Percentiles rank a stretch among this genome's conserved stretches.
These are phyloP conservation scores for Thermothielavioides terrestris DNA, from an alignment of 495 filamentous ascomycete species.

Conservation along the genomic window DNA sequence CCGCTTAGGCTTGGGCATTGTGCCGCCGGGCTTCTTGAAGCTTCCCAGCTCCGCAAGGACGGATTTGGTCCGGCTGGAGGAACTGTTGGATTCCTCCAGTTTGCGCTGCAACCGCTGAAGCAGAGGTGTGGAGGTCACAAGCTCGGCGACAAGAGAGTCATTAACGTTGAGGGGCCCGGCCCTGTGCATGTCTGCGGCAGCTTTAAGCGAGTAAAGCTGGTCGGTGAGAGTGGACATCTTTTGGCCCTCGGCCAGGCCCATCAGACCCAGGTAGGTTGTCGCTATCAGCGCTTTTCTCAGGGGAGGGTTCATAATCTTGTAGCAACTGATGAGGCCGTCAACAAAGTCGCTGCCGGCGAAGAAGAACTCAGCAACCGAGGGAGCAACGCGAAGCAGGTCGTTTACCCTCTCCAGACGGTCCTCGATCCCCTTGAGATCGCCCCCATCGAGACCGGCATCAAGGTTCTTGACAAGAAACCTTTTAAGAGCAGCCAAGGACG, in stretches of 20 bases:
- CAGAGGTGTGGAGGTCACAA: conserved; percentile 55
- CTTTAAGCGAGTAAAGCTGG: conserved; percentile 72
- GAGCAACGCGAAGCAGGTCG: conserved; percentile 46
- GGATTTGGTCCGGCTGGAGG: conserved; percentile 45
- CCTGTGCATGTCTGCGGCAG: conserved; percentile 50
- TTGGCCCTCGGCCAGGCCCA: conserved; percentile 55
- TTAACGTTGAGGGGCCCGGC: conserved; percentile 41
- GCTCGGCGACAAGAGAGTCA: conserved; percentile 49
- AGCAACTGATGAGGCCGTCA: conserved; percentile 61
- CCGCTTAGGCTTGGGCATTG: conserved; percentile 45
- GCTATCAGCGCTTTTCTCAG: conserved; percentile 56
- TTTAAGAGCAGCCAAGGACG: conserved; percentile 32
- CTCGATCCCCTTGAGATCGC: conserved; percentile 40
- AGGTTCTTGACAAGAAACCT: conserved; percentile 42
- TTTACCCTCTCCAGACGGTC: conserved; percentile 38
- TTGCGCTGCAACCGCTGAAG: conserved; percentile 41
- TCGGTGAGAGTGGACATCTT: conserved; percentile 68
- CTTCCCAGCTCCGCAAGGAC: conserved; percentile 46
- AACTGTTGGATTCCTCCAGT: conserved; percentile 29
- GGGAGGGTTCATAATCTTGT: conserved; percentile 49
- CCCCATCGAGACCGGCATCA: conserved; percentile 37
- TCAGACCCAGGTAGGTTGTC: conserved; percentile 61
- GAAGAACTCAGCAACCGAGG: conserved; percentile 50
- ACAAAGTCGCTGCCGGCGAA: conserved; percentile 79
- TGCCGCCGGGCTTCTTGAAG: conserved; percentile 47